phyloP scores from a whole-genome alignment of 2,329 filamentous ascomycete species.

The Westerdykella aurantiaca region DNA sequence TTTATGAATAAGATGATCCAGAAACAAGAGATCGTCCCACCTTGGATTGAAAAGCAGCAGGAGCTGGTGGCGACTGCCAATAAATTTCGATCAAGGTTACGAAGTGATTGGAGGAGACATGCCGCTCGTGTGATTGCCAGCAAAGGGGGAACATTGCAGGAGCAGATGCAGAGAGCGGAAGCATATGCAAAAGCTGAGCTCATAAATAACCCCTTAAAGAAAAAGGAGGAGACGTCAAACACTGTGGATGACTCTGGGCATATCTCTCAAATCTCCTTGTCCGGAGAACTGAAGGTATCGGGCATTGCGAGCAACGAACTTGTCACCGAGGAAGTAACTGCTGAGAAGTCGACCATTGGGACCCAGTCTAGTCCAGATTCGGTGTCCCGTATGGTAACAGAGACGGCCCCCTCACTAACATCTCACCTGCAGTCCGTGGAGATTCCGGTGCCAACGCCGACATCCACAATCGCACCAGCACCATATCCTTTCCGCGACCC shows the following conservation, averaged over 20 bases:
- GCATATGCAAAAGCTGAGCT: slow-evolving; percentile 71
- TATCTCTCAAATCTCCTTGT: slow-evolving; percentile 44
- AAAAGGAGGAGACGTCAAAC: slow-evolving; percentile 42
- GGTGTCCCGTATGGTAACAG: slow-evolving; percentile 1
- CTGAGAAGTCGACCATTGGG: slow-evolving; percentile 15
- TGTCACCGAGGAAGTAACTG: slow-evolving; percentile 26
- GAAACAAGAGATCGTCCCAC: slow-evolving; percentile 88
- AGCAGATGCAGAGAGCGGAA: slow-evolving; percentile 65
- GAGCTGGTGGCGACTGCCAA: slow-evolving; percentile 66
- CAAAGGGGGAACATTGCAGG: slow-evolving; percentile 65
- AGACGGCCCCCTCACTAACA: background rate
- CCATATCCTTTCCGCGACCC: slow-evolving; percentile 67
- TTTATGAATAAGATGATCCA: slow-evolving; percentile 99
- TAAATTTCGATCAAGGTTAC: slow-evolving; percentile 66
- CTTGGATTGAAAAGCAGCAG: slow-evolving; percentile 99
- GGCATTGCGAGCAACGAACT: slow-evolving; percentile 1
- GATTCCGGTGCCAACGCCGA: slow-evolving; percentile 6
- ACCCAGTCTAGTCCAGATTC: background rate
- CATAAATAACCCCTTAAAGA: slow-evolving; percentile 53
- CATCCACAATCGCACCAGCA: slow-evolving; percentile 34
- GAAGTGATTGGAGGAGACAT: slow-evolving; percentile 79
- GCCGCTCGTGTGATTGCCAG: slow-evolving; percentile 73
- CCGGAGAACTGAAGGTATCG: slow-evolving; percentile 39
- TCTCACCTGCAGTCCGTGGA: slow-evolving; percentile 11
- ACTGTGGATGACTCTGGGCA: slow-evolving; percentile 42